Evolutionary conservation across 2,329 filamentous ascomycete genomes (phyloP), one percentile per base, ranked within the genome.

Genomic region (Claviceps humidiphila): DNA sequence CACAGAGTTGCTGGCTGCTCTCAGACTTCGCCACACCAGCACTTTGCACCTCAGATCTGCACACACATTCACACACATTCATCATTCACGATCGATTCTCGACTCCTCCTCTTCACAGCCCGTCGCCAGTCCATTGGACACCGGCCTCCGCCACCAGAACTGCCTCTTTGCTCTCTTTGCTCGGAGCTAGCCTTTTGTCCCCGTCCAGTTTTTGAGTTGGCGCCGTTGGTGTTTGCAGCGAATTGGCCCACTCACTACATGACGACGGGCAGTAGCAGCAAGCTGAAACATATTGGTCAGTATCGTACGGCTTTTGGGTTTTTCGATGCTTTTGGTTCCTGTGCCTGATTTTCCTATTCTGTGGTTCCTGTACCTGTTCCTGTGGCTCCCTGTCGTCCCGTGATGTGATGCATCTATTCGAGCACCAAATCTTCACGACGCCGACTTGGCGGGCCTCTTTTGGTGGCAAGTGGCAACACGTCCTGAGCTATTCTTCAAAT

Each of bases 221-320:
- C 3, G 26, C 26, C 26, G 26, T 30, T 30, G 26, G 26, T 9
- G 26, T 30, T 30, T 30, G 26, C 26, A 30, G 26, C 26, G 26
- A 30, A 30, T 30, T 9, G 8, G 26, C 8, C 26, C 26, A 11
- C 26, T 30, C 26, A 9, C 26, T 30, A 26, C 26, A 17, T 39
- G 46, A 47, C 46, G 46, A 47, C 8, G 26, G 8, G 26, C 26
- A 30, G 8, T 45, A 24, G 26, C 20, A 22, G 16, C 26, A 20
- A 47, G 46, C 30, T 47, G 46, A 47, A 47, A 47, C 46, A 47
- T 39, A 47, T 17, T 39, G 46, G 24, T n/a, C 43, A n/a, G 43
- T 16, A 34, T 34, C n/a, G 42, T 30, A 45, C 22, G 14, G 43
- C 14, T 22, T 45, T 13, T 16, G 14, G 43, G 7, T 9, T 30